Evolutionary conservation across 2,329 filamentous ascomycete species (phyloP), one percentile per base, ranked within the genome.

Genomic region (Aspergillus tamarii): DNA sequence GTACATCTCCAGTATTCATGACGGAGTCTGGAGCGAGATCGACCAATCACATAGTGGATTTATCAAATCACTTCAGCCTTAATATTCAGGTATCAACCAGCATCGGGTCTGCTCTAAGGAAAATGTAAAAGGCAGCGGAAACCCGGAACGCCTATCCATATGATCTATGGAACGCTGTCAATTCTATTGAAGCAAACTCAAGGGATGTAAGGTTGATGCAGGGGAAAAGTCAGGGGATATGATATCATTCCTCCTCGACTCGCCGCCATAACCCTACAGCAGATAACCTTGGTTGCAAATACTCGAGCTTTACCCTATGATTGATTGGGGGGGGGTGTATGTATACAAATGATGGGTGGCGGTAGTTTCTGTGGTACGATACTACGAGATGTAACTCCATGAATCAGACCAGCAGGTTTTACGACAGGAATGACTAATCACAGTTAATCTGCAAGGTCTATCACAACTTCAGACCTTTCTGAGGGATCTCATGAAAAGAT

Each of bases 11-110:
- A 26, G 26, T 26, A 12, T 28, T 12, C 23, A 50, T 50, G 26
- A 30, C 46, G 46, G 26, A 50, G 26, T n/a, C 28, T 30, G 9
- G 48, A 32, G 28, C 28, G 19, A 30, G 28, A 52, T 30, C 52
- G 60, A 57, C 73, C 74, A 76, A 76, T 75, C 67, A 73, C 39
- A 67, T 55, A 9, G 34, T 50, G 28, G 57, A 62, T 65, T 74
- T 76, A 74, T 73, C 72, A 68, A 75, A 75, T 67, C 67, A 62
- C 32, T 21, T 21, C 36, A n/a, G 54, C 23, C 23, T 57, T 50
- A 23, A 50, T 8, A 50, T 50, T 50, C 23, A 50, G 46, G 46
- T 9, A 30, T 30, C 23, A 6, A 16, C 12, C 19, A 7, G 16
- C 7, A 41, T 41, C 1, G 16, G 11, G 21, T 4, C 8, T 26